A percentile compares a stretch with the other conserved stretches of the same genome.
Evolutionary conservation across 2,329 filamentous ascomycete species (phyloP).

Genomic region (Exophiala phaeomuriformis): DNA sequence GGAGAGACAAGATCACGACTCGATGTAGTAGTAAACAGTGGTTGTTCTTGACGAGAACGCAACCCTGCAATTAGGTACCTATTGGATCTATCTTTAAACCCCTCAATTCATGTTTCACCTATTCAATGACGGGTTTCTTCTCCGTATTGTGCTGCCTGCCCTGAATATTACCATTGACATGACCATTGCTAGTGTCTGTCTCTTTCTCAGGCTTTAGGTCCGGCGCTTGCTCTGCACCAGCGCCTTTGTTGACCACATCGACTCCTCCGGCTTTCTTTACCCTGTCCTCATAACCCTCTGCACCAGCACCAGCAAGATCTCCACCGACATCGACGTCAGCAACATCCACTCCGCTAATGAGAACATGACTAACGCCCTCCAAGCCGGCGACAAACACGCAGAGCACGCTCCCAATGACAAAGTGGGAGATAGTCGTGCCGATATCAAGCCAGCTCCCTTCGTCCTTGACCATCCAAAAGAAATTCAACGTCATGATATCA

Average conservation of each 20-base stretch:
- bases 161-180: slow-evolving; percentile 2
- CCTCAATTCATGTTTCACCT: not conserved
- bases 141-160: slow-evolving; percentile 1
- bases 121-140: slow-evolving; percentile 15
- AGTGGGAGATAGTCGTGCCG: slow-evolving; percentile 92
- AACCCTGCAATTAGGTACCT: too few relatives aligned
- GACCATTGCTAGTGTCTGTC: not conserved
- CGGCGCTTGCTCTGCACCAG: too few relatives aligned
- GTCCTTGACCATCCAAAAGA: slow-evolving; percentile 96
- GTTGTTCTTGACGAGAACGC: too few relatives aligned
- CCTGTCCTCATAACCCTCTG: slow-evolving; percentile 12
- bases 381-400: slow-evolving; percentile 85
- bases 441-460: slow-evolving; percentile 98
- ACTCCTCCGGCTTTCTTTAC: slow-evolving; percentile 11
- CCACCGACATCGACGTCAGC: too few relatives aligned
- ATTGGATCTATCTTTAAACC: too few relatives aligned
- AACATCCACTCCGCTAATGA: slow-evolving; percentile 70
- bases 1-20: too few relatives aligned
- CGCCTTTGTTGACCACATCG: not conserved
- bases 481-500: slow-evolving; percentile 86
- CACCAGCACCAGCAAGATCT: too few relatives aligned
- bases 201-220: not conserved
- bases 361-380: slow-evolving; percentile 75
- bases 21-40: too few relatives aligned
- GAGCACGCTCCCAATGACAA: slow-evolving; percentile 80